Evolutionary conservation across 306 rosid genomes (phyloP).

Genomic region (Cicer pinnatifidum): DNA sequence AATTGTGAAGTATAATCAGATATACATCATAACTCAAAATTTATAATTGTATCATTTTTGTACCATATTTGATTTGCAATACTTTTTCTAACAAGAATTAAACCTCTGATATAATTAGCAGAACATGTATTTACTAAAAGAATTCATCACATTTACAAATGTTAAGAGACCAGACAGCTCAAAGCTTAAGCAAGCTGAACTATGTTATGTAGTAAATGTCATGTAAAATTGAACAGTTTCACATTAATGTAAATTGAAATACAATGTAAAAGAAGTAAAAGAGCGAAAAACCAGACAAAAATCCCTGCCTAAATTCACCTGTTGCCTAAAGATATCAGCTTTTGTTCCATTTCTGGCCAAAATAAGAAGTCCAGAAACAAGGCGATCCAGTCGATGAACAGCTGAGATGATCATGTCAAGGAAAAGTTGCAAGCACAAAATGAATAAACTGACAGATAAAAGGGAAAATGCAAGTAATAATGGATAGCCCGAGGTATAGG

Average conservation of each 20-base stretch:
- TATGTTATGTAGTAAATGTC: background rate
- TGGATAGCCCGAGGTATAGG: slow-evolving; percentile 18
- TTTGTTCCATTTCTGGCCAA: slow-evolving; percentile 85
- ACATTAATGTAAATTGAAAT: slow-evolving; percentile 16
- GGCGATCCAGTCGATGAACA: slow-evolving; percentile 89
- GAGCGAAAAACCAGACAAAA: slow-evolving; percentile 12
- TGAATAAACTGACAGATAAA: slow-evolving; percentile 11
- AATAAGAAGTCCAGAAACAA: slow-evolving; percentile 96
- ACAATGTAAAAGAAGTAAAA: slow-evolving; percentile 5
- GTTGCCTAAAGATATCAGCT: slow-evolving; percentile 88
- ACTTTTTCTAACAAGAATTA: background rate
- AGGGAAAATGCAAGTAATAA: slow-evolving; percentile 42
- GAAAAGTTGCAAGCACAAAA: slow-evolving; percentile 48
- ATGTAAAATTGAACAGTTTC: slow-evolving; percentile 13
- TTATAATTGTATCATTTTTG: background rate
- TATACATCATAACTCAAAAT: background rate
- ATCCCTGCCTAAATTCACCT: slow-evolving; percentile 53
- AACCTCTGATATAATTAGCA: slow-evolving; percentile 5
- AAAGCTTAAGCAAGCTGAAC: slow-evolving; percentile 25
- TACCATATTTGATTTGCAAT: slow-evolving; percentile 1
- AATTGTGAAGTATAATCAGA: background rate
- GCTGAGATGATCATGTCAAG: slow-evolving; percentile 73
- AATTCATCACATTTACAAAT: slow-evolving; percentile 26
- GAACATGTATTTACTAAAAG: background rate
- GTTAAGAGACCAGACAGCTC: slow-evolving; percentile 15